phyloP scores from a whole-genome alignment of 2,329 filamentous ascomycete genomes.

The Malbranchea zuffiana region DNA sequence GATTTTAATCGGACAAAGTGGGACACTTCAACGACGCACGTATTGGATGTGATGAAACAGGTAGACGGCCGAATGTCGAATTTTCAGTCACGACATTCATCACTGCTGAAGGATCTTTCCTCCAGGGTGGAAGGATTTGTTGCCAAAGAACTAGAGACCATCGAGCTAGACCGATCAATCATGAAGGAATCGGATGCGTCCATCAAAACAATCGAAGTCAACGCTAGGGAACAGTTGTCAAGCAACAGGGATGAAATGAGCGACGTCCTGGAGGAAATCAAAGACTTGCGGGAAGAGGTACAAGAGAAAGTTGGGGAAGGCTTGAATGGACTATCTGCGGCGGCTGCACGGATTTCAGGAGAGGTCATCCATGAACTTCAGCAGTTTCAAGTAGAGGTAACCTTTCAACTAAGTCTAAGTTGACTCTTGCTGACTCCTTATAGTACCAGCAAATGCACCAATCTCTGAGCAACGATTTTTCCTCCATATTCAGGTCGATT shows the following conservation, averaged over 20 bases:
- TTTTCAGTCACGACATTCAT: slow-evolving; percentile 62
- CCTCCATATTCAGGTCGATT: slow-evolving; percentile 70
- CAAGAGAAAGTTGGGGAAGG: slow-evolving; percentile 78
- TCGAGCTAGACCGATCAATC: slow-evolving; percentile 59
- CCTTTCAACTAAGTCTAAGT: slow-evolving; percentile 9
- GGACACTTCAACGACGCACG: slow-evolving; percentile 63
- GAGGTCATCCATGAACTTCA: slow-evolving; percentile 79
- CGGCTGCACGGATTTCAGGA: slow-evolving; percentile 77
- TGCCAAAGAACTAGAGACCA: slow-evolving; percentile 57
- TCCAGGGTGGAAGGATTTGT: slow-evolving; percentile 68
- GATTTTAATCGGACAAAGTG: slow-evolving; percentile 67
- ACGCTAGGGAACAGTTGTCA: slow-evolving; percentile 45
- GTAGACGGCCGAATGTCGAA: slow-evolving; percentile 65
- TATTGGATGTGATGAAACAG: slow-evolving; percentile 62
- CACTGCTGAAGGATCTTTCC: slow-evolving; percentile 57
- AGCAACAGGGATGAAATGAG: slow-evolving; percentile 75
- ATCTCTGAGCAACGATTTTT: slow-evolving; percentile 74
- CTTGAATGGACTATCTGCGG: slow-evolving; percentile 67
- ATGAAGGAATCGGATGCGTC: slow-evolving; percentile 57
- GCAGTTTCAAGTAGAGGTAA: slow-evolving; percentile 62
- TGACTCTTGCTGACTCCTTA: slow-evolving; percentile 16
- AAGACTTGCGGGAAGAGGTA: slow-evolving; percentile 74
- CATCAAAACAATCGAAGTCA: slow-evolving; percentile 57
- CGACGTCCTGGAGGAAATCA: slow-evolving; percentile 81
- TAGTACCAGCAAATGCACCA: slow-evolving; percentile 76